A percentile compares a stretch with the other conserved stretches of the same genome.
These are phyloP conservation scores for Trichoderma gracile DNA, from an alignment of 2,329 filamentous ascomycete genomes.

Conservation along the genomic window DNA sequence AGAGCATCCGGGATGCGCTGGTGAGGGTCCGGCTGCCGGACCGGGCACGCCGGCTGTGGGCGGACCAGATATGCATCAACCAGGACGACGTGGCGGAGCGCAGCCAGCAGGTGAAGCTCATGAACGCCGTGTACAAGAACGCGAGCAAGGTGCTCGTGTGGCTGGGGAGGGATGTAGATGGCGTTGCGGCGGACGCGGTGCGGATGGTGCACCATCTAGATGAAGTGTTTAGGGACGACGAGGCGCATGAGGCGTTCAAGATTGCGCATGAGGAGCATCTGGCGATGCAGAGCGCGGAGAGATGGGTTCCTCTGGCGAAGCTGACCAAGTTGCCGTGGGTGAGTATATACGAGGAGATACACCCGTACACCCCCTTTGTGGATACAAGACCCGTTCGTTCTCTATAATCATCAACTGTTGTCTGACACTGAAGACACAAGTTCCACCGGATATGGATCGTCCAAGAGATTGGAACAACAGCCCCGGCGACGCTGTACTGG, in stretches of 20 bases:
- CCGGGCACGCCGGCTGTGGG: slow-evolving; percentile 38
- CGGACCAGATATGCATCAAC: slow-evolving; percentile 46
- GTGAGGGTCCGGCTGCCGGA: slow-evolving; percentile 33
- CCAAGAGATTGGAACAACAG: slow-evolving; percentile 41
- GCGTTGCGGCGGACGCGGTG: slow-evolving; percentile 35
- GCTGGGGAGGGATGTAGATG: slow-evolving; percentile 37
- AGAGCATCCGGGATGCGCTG: slow-evolving; percentile 38
- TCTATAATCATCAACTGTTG: too few relatives aligned
- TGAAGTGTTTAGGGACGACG: slow-evolving; percentile 36
- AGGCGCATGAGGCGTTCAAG: slow-evolving; percentile 35
- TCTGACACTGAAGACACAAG: slow-evolving; percentile 28
- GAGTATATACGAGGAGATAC: slow-evolving; percentile 24
- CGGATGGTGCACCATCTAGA: slow-evolving; percentile 35
- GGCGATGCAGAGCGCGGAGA: slow-evolving; percentile 32
- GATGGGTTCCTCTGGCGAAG: slow-evolving; percentile 39
- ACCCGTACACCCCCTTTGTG: too few relatives aligned
- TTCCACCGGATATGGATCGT: slow-evolving; percentile 43
- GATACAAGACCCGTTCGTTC: too few relatives aligned
- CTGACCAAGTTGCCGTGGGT: slow-evolving; percentile 40
- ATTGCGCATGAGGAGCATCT: slow-evolving; percentile 37
- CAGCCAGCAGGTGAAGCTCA: slow-evolving; percentile 41
- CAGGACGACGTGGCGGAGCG: slow-evolving; percentile 41
- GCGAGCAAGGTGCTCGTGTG: slow-evolving; percentile 40
- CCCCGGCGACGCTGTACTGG: slow-evolving; percentile 41
- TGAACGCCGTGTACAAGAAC: slow-evolving; percentile 42